Base-by-base conservation (phyloP, 148 eudicot species). In the Rheum nobile region DNA sequence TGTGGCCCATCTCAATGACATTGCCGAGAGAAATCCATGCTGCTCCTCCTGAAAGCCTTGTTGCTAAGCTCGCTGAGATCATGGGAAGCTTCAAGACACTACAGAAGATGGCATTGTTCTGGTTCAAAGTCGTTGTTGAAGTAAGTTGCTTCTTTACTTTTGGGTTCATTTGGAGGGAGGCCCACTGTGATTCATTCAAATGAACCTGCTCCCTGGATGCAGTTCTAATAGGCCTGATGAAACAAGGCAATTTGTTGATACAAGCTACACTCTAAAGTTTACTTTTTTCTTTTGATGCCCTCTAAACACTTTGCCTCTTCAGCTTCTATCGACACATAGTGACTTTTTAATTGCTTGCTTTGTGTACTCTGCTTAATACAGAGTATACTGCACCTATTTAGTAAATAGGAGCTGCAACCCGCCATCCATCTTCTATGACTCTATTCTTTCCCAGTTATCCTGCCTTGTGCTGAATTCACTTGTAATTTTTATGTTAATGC, bases 11-110 rank as follows among this genome's bases (percentile, higher is more conserved):
- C 67, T 69, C 79, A 24, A 54, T 91, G 41, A 81, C 85, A 55
- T 83, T 91, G 78, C 80, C 86, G 12, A 89, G 88, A 83, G 98
- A 94, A 65, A 86, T 94, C 72, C 97, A 91, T 83, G 97, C 91
- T 72, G 91, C 91, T 78, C 96, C 98, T n/a, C 84, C 86, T 46
- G 90, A 90, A 32, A 84, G 93, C 85, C 82, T 94, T 84, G 76
- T 91, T 76, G 88, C 85, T 75, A 84, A 85, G 82, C 83, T 94
- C 67, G 79, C 98, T 83, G 98, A 91, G 86, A 92, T 89, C 67
- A 81, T 89, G 78, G 97, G 98, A 79, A 91, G 89, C 85, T 86
- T 94, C 63, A 94, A 85, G 81, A 85, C 93, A 41, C 69, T 91
- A 74, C 84, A 80, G 74, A 91, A 91, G 81, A 91, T 94, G 93